Base-by-base conservation (phyloP, 805 yeast species). In the Yarrowia sp. region DNA sequence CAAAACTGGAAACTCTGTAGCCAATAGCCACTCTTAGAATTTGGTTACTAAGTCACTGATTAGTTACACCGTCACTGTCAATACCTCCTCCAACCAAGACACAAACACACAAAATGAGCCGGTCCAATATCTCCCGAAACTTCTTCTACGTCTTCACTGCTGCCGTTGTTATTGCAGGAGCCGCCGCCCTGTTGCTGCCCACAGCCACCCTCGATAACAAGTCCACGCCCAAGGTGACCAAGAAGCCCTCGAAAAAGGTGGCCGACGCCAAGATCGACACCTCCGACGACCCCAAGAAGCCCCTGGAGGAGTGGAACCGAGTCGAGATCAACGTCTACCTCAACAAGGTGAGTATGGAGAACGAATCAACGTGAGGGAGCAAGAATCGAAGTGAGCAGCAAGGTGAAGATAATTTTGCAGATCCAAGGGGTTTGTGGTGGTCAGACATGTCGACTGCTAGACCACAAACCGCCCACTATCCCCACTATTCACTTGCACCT, bases 331-430 rank as follows among this genome's bases (percentile, higher is more conserved):
- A 61, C 17, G 38, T 46, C 24, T 61, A 20, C 38, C 55, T 61
- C 13, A 42, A 17, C 66, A 61, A 61, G 66, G 66, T 61, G 66
- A 61, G 66, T 61, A 36, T 46, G n/a, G 52, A 33, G 8, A 24
- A 19, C 14, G 12, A 24, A 44, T 20, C 49, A 13, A 24, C n/a
- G 10, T 12, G 33, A 12, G 19, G 7, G 4, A 24, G 8, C 12
- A 14, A 19, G 50, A 9, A 49, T 30, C 20, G 20, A 15, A 9
- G 15, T 20, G 8, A 49, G 33, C 52, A 46, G 44, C 38, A 9
- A 10, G 38, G 13, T 3, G 13, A 24, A 24, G 30, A 24, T 5
- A 24, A 24, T 24, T n/a, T n/a, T n/a, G n/a, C 30, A 24, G 30
- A 24, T 24, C 30, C 30, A 24, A 24, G 30, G 30, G 30, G 30